Conservation (phyloP, 352 stramenopile genomes). For the Globisporangium yorkense region DNA sequence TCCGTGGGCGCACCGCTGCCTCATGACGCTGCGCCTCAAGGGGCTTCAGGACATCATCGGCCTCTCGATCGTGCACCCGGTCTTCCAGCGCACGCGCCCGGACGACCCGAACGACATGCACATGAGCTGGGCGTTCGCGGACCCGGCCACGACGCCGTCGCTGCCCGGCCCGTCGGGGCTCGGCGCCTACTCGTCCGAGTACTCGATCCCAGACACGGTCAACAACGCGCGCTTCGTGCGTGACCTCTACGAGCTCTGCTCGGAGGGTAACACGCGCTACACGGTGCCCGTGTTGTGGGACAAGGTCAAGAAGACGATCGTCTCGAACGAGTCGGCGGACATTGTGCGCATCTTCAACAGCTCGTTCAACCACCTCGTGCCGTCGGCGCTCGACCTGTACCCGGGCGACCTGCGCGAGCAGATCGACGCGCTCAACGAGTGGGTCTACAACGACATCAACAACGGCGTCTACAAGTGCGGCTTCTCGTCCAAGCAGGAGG, state of each 20-base stretch:
- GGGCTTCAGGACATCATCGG: constrained; percentile 93
- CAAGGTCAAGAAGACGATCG: constrained; percentile 86
- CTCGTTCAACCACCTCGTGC: constrained; percentile 67
- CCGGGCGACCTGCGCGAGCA: constrained; percentile 61
- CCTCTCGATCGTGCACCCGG: constrained; percentile 88
- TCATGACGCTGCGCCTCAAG: constrained; percentile 91
- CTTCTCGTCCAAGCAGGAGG: constrained; percentile 84
- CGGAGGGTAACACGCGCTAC: constrained; percentile 71
- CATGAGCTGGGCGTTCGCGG: constrained; percentile 80
- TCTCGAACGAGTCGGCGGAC: constrained; percentile 93
- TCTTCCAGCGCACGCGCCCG: constrained; percentile 73
- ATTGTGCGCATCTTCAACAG: constrained; percentile 92
- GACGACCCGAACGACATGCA: constrained; percentile 66
- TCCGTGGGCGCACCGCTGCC: constrained; percentile 79
- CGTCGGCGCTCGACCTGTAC: constrained; percentile 75
- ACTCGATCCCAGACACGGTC: constrained; percentile 51
- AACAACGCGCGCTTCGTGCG: constrained; percentile 63
- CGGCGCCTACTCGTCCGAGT: constrained; percentile 64
- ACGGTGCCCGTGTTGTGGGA: constrained; percentile 91
- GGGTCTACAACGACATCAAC: constrained; percentile 91
- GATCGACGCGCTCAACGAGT: constrained; percentile 90
- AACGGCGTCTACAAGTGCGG: constrained; percentile 92
- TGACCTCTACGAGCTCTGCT: constrained; percentile 79
- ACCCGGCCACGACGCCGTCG: constrained; percentile 54
- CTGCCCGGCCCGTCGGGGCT: constrained; percentile 58